phyloP scores from a whole-genome alignment of 1,284 basidiomycete species.

The Singerocomus rubriflavus region DNA sequence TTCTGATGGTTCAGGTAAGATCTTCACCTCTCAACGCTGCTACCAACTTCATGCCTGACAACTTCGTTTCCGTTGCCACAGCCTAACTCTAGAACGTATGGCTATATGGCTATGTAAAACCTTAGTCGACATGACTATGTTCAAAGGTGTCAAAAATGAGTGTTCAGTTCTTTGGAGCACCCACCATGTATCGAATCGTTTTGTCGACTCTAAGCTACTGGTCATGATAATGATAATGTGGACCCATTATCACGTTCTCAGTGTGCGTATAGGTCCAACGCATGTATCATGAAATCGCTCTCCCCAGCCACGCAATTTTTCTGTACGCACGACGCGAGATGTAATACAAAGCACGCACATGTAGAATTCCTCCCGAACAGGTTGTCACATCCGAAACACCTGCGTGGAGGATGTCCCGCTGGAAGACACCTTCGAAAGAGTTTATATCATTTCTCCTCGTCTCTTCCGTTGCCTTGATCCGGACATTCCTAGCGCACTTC shows the following conservation, averaged over 20 bases:
- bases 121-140: neutral
- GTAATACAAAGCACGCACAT: constrained; percentile 50
- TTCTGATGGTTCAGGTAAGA: constrained; percentile 30
- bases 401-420: constrained; percentile 49
- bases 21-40: neutral
- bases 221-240: too few relatives aligned
- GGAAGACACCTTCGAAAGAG: constrained; percentile 16
- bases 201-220: neutral
- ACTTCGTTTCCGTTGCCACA: constrained; percentile 3
- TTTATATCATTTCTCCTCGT: constrained; percentile 35
- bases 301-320: constrained; percentile 48
- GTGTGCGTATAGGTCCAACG: neutral
- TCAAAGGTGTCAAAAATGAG: neutral
- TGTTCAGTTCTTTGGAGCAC: constrained; percentile 22
- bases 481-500: constrained; percentile 67
- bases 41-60: constrained; percentile 4
- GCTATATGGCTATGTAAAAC: constrained; percentile 30
- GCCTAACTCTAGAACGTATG: constrained; percentile 16
- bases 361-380: constrained; percentile 38
- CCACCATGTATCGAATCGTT: too few relatives aligned
- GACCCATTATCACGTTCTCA: neutral
- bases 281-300: constrained; percentile 35
- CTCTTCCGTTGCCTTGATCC: constrained; percentile 64
- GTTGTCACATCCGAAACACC: constrained; percentile 34
- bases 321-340: constrained; percentile 54